Base-by-base conservation (phyloP, 1,284 basidiomycete genomes). In the Trichosporon ovoides region DNA sequence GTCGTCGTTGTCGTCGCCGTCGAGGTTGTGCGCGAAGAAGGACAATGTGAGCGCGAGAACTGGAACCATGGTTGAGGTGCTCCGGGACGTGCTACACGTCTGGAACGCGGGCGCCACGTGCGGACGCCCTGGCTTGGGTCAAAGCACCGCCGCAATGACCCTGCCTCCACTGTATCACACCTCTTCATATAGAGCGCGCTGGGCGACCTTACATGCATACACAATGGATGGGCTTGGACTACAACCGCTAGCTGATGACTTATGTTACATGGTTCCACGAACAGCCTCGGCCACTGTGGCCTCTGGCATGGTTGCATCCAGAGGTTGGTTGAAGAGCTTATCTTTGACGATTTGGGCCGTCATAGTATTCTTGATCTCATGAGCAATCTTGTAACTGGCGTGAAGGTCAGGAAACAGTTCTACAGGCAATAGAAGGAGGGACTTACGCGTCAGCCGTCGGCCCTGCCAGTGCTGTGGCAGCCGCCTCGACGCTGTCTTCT, bases 261-360 rank as follows among this genome's bases (percentile, higher is more conserved):
- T 34, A 50, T 24, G 28, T 13, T 37, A 37, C 35, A 37, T 48
- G 12, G n/a, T 24, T 37, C 51, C 38, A 14, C 28, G 19, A 37
- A 40, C 33, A 5, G 38, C 38, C 53, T 38, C 52, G 3, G 43
- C 53, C 6, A 11, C n/a, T 31, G 20, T 19, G 19, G 31, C 22
- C 5, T 22, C 51, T 16, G 34, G 20, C 33, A 55, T 38, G 20
- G 24, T 22, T 9, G 35, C 55, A 14, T 14, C 28, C 35, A 31
- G 28, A 31, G 28, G 9, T 31, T 71, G 66, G 53, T 77, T 77
- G 69, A 77, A 77, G 52, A 77, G 61, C 49, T 68, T 66, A 64
- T 93, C 87, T 74, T 97, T 96, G 69, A 96, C 81, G 4, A 92
- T 85, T 74, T 94, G 91, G 0, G 90, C 81, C 59, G 94, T 88